Percentiles rank a stretch among this genome's conserved stretches.
Conservation (phyloP, 2,329 filamentous ascomycete genomes). For the Leptographium flavum region DNA sequence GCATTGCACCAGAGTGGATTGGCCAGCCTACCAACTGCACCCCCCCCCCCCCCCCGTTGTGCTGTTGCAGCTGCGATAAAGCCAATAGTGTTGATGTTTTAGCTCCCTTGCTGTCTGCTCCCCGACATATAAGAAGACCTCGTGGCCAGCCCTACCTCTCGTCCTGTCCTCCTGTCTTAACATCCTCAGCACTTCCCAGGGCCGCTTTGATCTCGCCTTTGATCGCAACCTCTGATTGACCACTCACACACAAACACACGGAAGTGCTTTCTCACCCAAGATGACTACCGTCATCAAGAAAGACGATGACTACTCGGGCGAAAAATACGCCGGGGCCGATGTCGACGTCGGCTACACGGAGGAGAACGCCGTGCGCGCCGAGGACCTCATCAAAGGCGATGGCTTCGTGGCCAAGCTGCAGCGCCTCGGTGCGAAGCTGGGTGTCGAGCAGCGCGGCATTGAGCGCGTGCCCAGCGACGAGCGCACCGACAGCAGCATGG, state of each 20-base stretch:
- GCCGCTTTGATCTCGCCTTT: too few species aligned
- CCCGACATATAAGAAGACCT: neutral
- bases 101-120: neutral
- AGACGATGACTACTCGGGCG: conserved; percentile 6
- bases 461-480: conserved; percentile 60
- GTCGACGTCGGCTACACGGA: conserved; percentile 11
- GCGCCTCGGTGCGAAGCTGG: conserved; percentile 47
- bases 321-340: conserved; percentile 9
- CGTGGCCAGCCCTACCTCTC: neutral
- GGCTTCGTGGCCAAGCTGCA: conserved; percentile 26
- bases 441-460: conserved; percentile 62
- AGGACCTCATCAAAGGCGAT: conserved; percentile 11
- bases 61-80: neutral
- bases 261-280: neutral
- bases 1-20: neutral
- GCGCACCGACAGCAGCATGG: conserved; percentile 47
- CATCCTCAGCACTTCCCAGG: too few species aligned
- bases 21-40: neutral
- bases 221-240: neutral
- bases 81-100: too few species aligned
- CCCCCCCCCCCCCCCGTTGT: neutral
- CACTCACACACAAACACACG: neutral
- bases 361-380: conserved; percentile 12
- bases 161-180: neutral
- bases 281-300: neutral